phyloP scores from a whole-genome alignment of 2,329 filamentous ascomycete genomes.

The Dryadomyces quercus-mongolicae region DNA sequence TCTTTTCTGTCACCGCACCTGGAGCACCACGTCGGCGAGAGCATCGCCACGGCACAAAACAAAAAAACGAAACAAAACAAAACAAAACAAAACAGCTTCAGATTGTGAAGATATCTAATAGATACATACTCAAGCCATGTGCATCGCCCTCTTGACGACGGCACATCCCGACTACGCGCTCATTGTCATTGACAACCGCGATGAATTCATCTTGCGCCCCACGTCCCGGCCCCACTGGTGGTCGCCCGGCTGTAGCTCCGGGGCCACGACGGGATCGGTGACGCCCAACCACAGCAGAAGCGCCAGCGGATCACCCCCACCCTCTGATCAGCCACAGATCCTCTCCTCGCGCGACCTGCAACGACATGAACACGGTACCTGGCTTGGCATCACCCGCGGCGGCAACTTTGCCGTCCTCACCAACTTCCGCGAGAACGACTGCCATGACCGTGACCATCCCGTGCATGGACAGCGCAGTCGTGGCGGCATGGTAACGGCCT shows the following conservation, averaged over 20 bases:
- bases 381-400: slow-evolving; percentile 49
- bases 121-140: slow-evolving; percentile 38
- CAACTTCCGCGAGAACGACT: slow-evolving; percentile 48
- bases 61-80: too few species aligned
- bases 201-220: slow-evolving; percentile 56
- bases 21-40: too few species aligned
- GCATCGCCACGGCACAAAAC: too few species aligned
- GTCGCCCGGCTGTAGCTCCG: slow-evolving; percentile 18
- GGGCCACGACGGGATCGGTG: slow-evolving; percentile 12
- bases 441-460: slow-evolving; percentile 36
- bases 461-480: slow-evolving; percentile 44
- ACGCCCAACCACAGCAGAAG: neutral
- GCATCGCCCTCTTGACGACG: slow-evolving; percentile 65
- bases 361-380: slow-evolving; percentile 50
- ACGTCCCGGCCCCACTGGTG: slow-evolving; percentile 55
- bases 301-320: slow-evolving; percentile 3
- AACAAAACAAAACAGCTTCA: too few species aligned
- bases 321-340: slow-evolving; percentile 21
- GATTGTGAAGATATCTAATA: too few species aligned
- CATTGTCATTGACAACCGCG: slow-evolving; percentile 66
- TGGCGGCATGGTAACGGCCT: slow-evolving; percentile 52
- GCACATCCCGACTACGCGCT: slow-evolving; percentile 64
- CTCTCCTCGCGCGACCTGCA: slow-evolving; percentile 52
- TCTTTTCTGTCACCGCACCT: too few species aligned
- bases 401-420: slow-evolving; percentile 53